A percentile compares a stretch with the other conserved stretches of the same genome.
Conservation (phyloP, 768 basidiomycete species). For the Dioszegia hungarica region DNA sequence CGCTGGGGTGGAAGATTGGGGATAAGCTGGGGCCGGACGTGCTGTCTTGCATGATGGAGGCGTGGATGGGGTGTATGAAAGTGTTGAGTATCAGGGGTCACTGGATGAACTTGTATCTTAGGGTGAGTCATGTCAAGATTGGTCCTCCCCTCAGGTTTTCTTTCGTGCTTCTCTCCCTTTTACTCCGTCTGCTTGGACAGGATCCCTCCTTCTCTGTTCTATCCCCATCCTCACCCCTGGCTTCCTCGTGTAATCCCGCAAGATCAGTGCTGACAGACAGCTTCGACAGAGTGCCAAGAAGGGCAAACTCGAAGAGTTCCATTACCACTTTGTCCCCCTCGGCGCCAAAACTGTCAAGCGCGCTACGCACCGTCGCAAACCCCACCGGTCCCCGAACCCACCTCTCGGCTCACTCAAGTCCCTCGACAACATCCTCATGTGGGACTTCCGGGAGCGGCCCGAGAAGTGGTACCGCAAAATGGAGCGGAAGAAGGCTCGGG, state of each 20-base stretch:
- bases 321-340: conserved; percentile 10
- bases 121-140: conserved; percentile 3
- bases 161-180: too few species aligned
- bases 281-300: background rate
- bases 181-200: too few species aligned
- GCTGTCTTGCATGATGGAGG: background rate
- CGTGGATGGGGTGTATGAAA: background rate
- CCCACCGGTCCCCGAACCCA: conserved; percentile 4
- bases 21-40: background rate
- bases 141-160: too few species aligned
- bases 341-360: background rate
- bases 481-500: background rate
- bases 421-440: conserved; percentile 18
- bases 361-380: background rate
- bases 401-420: conserved; percentile 9
- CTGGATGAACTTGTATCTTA: conserved; percentile 2
- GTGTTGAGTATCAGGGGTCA: conserved; percentile 4
- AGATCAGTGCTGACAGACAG: background rate
- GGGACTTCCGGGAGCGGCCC: conserved; percentile 8
- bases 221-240: too few species aligned
- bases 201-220: too few species aligned
- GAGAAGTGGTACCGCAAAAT: conserved; percentile 4
- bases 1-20: background rate
- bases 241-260: too few species aligned
- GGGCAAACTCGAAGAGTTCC: conserved; percentile 6